phyloP scores from a whole-genome alignment of 495 filamentous ascomycete genomes.

The Pseudotulostoma volvatum region DNA sequence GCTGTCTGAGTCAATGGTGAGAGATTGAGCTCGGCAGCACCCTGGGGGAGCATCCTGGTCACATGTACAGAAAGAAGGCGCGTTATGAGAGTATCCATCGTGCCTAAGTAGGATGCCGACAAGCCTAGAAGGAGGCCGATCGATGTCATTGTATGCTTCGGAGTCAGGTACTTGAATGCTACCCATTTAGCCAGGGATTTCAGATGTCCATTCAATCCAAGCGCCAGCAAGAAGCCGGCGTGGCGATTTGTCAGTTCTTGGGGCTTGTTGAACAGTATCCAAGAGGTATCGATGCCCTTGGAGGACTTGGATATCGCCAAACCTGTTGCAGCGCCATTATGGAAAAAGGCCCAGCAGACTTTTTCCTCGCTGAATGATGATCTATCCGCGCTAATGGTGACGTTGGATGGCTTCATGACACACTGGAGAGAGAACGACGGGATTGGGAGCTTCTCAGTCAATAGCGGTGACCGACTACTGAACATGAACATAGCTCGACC shows the following conservation, averaged over 20 bases:
- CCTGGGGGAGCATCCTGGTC: conserved; percentile 78
- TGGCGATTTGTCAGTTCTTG: conserved; percentile 82
- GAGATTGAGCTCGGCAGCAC: conserved; percentile 84
- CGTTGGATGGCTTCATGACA: conserved; percentile 77
- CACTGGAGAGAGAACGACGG: conserved; percentile 77
- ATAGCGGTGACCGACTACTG: conserved; percentile 60
- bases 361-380: conserved; percentile 79
- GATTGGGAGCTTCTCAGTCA: conserved; percentile 81
- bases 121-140: conserved; percentile 86
- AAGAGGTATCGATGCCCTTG: conserved; percentile 90
- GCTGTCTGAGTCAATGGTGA: conserved; percentile 90
- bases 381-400: conserved; percentile 76
- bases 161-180: conserved; percentile 93
- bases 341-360: conserved; percentile 95
- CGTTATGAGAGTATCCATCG: conserved; percentile 90
- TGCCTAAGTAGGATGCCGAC: conserved; percentile 84
- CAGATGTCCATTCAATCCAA: conserved; percentile 92
- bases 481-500: conserved; percentile 76
- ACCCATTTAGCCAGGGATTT: conserved; percentile 93
- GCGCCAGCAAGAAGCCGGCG: conserved; percentile 77
- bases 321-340: conserved; percentile 81
- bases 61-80: conserved; percentile 95
- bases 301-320: conserved; percentile 79
- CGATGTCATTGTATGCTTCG: conserved; percentile 97
- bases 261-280: conserved; percentile 97